A percentile compares a stretch with the other conserved stretches of the same genome.
Evolutionary conservation across 2,329 filamentous ascomycete genomes (phyloP).

Genomic region (Teratosphaeria destructans): DNA sequence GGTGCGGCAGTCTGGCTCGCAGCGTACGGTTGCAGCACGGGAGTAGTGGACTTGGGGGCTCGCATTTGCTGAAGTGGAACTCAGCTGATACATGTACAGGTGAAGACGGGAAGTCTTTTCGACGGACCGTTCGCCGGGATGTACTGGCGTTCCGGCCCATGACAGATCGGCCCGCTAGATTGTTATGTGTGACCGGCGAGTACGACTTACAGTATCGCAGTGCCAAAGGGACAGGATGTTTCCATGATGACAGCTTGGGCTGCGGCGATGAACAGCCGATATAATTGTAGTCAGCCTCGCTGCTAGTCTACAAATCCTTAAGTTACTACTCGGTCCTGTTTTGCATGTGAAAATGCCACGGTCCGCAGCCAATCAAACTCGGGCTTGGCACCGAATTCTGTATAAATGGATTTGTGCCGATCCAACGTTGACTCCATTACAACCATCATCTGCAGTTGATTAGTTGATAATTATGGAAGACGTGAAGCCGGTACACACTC

Average conservation of each 20-base stretch:
- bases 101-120: background rate
- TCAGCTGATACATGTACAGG: background rate
- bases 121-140: background rate
- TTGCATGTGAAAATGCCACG: background rate
- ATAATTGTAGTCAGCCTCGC: no score
- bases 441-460: background rate
- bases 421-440: background rate
- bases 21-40: background rate
- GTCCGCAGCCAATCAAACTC: background rate
- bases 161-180: background rate
- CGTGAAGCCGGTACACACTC: conserved; percentile 63
- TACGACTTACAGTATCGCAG: background rate
- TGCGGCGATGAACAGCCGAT: no score
- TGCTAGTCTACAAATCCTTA: no score
- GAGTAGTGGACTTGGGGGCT: background rate
- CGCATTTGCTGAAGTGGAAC: background rate
- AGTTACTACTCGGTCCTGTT: background rate
- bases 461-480: conserved; percentile 14
- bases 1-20: background rate
- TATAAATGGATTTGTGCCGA: background rate
- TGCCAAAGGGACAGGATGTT: no score
- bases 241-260: no score
- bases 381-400: background rate
- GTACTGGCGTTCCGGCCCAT: background rate
- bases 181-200: background rate